Evolutionary conservation across 345 rosid genomes (phyloP), one percentile per base, ranked within the genome.

Genomic region (Eucalyptus sp.): DNA sequence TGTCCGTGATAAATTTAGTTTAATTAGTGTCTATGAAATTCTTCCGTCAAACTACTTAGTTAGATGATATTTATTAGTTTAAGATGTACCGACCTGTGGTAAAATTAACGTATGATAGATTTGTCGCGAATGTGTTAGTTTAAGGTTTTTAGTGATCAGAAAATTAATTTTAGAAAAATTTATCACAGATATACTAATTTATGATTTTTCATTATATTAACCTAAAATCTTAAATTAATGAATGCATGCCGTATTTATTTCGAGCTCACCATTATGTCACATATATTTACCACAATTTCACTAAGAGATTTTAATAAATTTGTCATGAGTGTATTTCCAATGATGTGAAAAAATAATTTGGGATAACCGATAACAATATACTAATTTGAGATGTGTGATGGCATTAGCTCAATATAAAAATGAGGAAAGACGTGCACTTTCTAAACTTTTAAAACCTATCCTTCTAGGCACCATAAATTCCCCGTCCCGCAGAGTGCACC

Each of bases 401-500:
- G 10, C 20, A n/a, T 64, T 14, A 64, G 76, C 62, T 9, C 29
- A 10, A 10, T 24, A 17, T 22, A 22, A 24, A 56, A 56, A 56
- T 56, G 12, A 10, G 29, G 62, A 11, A 24, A 56, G 62, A 56
- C 29, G 4, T 24, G 12, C 10, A 56, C 4, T 56, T 56, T 56
- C 20, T 56, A 24, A 56, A 56, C 29, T 56, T 56, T 4, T 24
- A 24, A 56, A 56, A 56, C 62, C 62, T 56, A 24, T 17, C 15
- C 13, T 22, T 24, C 27, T 56, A 56, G 62, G 29, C 62, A 24
- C 29, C 27, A 56, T 56, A 51, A 17, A 51, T 16, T 51, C 22
- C 1, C 8, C 0, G 8, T 24, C 29, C 2, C 3, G 13, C 29
- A 56, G 5, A 22, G 29, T 8, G 1, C 29, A 4, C 62, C 62